These are phyloP conservation scores for Tilletiopsis washingtonensis DNA, from an alignment of 1,284 basidiomycete species.

Conservation along the genomic window DNA sequence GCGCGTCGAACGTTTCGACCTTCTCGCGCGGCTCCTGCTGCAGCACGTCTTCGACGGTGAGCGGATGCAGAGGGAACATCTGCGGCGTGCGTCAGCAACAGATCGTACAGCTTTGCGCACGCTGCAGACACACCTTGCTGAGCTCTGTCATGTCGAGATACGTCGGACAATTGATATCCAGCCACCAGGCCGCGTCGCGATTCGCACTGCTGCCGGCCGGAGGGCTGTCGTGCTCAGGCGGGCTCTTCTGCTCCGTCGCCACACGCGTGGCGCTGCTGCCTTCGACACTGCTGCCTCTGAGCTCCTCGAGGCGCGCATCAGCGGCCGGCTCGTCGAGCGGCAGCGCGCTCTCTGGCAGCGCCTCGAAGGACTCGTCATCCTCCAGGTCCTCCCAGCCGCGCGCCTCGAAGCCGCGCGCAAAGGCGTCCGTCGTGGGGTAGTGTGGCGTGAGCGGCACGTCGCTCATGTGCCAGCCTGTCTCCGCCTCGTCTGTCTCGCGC, in stretches of 20 bases:
- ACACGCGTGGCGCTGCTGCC: neutral
- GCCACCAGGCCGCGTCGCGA: slow-evolving; percentile 62
- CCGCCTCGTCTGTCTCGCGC: slow-evolving; percentile 13
- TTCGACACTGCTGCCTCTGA: neutral
- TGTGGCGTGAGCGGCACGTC: slow-evolving; percentile 41
- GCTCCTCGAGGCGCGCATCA: neutral
- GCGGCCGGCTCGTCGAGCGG: neutral
- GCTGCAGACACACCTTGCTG: slow-evolving; percentile 72
- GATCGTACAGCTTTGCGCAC: too few relatives aligned
- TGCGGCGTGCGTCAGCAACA: too few relatives aligned
- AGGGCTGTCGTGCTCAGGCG: neutral
- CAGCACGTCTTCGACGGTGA: slow-evolving; percentile 92
- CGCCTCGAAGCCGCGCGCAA: slow-evolving; percentile 19
- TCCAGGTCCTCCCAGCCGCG: too few relatives aligned
- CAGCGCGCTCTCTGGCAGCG: slow-evolving; percentile 5
- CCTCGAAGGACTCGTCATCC: neutral
- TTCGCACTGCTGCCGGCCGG: neutral
- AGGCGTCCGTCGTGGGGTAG: slow-evolving; percentile 13
- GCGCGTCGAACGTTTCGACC: slow-evolving; percentile 73
- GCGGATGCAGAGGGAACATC: slow-evolving; percentile 80
- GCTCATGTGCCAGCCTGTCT: slow-evolving; percentile 36
- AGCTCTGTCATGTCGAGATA: slow-evolving; percentile 83
- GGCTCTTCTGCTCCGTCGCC: neutral
- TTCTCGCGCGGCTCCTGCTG: slow-evolving; percentile 90
- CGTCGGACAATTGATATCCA: slow-evolving; percentile 81